Percentiles rank a stretch among this genome's conserved stretches.
Conservation (phyloP, 2,329 filamentous ascomycete species). For the Metarhizium rileyi region DNA sequence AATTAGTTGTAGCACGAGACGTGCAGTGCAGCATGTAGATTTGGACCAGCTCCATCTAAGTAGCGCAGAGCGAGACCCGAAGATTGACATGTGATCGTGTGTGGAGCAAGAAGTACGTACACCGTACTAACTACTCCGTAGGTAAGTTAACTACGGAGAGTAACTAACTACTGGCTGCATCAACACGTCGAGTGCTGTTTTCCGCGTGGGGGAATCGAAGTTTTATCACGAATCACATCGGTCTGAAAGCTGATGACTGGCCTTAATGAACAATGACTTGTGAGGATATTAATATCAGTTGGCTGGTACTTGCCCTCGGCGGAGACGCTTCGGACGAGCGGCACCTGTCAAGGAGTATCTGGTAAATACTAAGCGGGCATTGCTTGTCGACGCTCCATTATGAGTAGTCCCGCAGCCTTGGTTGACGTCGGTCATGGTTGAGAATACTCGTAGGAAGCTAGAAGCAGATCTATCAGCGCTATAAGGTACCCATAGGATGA, state of each 20-base stretch:
- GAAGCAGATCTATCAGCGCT: not conserved
- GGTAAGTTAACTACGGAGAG: no score
- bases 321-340: no score
- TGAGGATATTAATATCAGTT: not conserved
- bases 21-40: no score
- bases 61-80: not conserved
- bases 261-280: not conserved
- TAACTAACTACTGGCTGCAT: no score
- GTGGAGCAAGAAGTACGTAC: not conserved
- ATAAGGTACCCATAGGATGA: not conserved
- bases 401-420: not conserved
- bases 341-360: no score
- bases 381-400: no score
- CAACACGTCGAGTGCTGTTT: not conserved
- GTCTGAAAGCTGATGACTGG: not conserved
- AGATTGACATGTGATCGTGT: slow-evolving; percentile 6
- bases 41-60: no score
- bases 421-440: not conserved
- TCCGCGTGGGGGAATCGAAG: not conserved
- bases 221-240: not conserved
- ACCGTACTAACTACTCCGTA: no score
- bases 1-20: no score
- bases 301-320: no score
- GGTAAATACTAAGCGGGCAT: no score
- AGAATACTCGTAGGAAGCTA: no score